Base-by-base conservation (phyloP, 345 rosid genomes). In the Cardiospermum halicacabum region DNA sequence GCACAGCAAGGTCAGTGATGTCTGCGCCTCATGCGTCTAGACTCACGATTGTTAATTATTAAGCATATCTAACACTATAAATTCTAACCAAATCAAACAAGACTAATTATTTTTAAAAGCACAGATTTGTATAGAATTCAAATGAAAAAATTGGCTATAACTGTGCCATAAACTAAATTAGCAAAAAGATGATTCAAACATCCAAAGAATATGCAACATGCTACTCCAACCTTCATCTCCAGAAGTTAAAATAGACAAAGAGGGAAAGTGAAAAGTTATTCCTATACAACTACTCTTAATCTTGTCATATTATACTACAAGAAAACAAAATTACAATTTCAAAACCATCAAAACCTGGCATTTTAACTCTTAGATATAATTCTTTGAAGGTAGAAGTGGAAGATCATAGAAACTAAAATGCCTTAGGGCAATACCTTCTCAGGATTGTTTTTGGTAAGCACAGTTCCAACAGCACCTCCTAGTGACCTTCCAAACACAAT, bases 401-500 rank as follows among this genome's bases (percentile, higher is more conserved):
- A 62, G 30, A 50, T 22, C 39, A 57, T 4, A 21, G 13, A 48
- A 54, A 47, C 51, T 47, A 47, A 19, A 8, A 53, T 43, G 16
- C 34, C 49, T n/a, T 18, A 28, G 18, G 56, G 15, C 10, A 36
- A 60, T 79, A 94, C 99, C 97, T 89, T 91, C 45, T 86, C 86
- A 21, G 95, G 99, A 69, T 91, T 94, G 79, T 85, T 94, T 82
- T 82, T 89, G 49, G 93, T 74, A 60, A 94, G 89, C 66, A 84
- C 80, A 68, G 99, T 66, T 69, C 99, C 99, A 53, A 94, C 99
- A 34, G 99, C 99, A 75, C 99, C 99, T 28, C 99, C 99, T 34
- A 94, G 96, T 58, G 99, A 94, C 74, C 99, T 87, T 74, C 99
- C 99, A 71, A 94, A 94, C 1, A 94, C 96, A 37, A 91, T 70